Base-by-base conservation (phyloP, 2,329 filamentous ascomycete species). In the Aureobasidium sp. region DNA sequence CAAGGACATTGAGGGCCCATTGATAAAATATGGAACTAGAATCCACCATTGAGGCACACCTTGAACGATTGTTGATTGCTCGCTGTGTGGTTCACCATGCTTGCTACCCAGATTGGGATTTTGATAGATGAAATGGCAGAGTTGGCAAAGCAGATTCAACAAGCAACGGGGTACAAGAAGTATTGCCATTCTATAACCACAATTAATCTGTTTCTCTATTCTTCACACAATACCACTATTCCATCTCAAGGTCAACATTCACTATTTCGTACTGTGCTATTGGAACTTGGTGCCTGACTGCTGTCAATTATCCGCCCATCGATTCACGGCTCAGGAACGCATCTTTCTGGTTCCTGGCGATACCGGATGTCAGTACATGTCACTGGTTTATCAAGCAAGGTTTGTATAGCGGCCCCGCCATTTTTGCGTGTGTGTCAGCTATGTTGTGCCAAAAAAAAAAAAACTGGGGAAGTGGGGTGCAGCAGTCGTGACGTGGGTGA, bases 341-440 rank as follows among this genome's bases (percentile, higher is more conserved):
- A 22, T 42, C 24, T 54, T 31, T 9, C 15, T 27, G 15, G 3
- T 17, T 24, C 7, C 11, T 12, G 17, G 35, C 35, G 50, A 53
- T 29, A 29, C 15, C 50, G 35, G 35, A 29, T 19, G 4, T 22
- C 11, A 29, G 17, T 24, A 35, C 7, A 33, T n/a, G 1, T 11
- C 7, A 12, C 47, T 14, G 27, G 35, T 29, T 9, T 5, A n/a
- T 27, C n/a, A 33, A 53, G 22, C 33, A 53, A 53, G 50, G 50
- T 53, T 53, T 53, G 19, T 53, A 40, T 40, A 53, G 50, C 17
- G 50, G 35, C 50, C 50, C 50, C 50, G 50, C 50, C 50, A 54
- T 54, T 24, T 24, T n/a, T 24, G 35, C 14, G 15, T 12, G 40
- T 29, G 31, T 17, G 24, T 29, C 45, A 48, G 24, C 45, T 24